Conservation (phyloP, 1,284 basidiomycete species). For the Puccinia hordei region DNA sequence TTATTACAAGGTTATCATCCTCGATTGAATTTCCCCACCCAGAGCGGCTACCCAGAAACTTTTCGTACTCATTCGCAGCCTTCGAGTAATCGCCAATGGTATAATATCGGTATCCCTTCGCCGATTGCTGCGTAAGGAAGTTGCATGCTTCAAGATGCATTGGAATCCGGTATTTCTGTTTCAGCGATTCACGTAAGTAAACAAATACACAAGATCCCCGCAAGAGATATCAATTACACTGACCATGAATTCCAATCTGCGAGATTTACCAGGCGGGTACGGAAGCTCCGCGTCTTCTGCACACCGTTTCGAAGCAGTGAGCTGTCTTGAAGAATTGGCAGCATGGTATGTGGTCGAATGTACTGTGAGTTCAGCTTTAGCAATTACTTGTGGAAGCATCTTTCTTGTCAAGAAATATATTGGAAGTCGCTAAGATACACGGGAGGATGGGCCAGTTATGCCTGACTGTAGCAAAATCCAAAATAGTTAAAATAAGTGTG, state of each 20-base stretch:
- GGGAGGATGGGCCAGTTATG: not conserved
- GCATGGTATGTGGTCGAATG: not conserved
- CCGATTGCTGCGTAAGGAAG: not conserved
- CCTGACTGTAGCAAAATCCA: too few species aligned
- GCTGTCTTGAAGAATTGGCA: not conserved
- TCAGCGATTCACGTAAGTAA: not conserved
- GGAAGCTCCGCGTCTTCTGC: not conserved
- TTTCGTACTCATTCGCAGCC: not conserved
- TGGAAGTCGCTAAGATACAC: not conserved
- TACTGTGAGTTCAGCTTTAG: not conserved
- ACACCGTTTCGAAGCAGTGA: not conserved
- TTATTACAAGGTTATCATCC: not conserved
- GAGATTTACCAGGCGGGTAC: not conserved
- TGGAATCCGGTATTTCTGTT: not conserved
- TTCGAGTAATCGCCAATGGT: not conserved
- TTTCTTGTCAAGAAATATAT: conserved; percentile 1
- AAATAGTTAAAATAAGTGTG: too few species aligned
- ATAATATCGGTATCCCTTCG: not conserved
- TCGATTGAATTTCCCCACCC: not conserved
- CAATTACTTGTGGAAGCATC: not conserved
- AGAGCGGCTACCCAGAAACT: not conserved
- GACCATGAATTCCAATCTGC: conserved; percentile 17
- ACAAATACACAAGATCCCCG: not conserved
- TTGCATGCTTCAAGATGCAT: not conserved
- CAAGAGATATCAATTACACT: not conserved